Evolutionary conservation across 208 protist genomes (phyloP).

Genomic region (Trypanosoma boissoni): DNA sequence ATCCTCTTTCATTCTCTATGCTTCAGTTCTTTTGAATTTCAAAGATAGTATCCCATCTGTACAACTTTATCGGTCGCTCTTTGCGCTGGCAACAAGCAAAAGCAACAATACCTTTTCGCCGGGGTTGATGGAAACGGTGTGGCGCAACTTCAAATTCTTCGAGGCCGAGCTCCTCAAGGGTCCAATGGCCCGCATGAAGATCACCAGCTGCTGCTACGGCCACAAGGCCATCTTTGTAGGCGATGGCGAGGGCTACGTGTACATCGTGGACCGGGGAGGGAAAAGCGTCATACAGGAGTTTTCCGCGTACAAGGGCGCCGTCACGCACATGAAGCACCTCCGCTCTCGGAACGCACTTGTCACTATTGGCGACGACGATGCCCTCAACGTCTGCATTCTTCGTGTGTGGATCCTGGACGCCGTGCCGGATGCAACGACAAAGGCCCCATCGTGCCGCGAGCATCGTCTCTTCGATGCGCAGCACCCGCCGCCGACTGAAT

Average conservation of each 20-base stretch:
- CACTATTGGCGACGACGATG: conserved; percentile 79
- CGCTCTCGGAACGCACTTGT: conserved; percentile 53
- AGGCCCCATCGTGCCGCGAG: conserved; percentile 41
- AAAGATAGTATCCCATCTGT: too few species aligned
- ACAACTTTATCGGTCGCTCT: neutral
- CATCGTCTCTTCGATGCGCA: conserved; percentile 37
- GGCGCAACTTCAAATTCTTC: conserved; percentile 74
- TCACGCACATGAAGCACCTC: conserved; percentile 67
- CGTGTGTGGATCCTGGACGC: conserved; percentile 48
- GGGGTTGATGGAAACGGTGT: conserved; percentile 27
- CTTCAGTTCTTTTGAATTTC: too few species aligned
- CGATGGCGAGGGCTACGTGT: conserved; percentile 71
- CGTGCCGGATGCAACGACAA: conserved; percentile 2
- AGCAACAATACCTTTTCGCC: neutral
- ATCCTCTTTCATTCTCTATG: too few species aligned
- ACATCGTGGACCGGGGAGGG: conserved; percentile 66
- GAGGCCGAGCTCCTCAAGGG: conserved; percentile 37
- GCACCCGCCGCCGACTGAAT: conserved; percentile 17
- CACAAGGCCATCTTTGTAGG: conserved; percentile 82
- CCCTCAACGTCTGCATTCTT: conserved; percentile 52
- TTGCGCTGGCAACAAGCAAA: neutral
- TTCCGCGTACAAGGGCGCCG: conserved; percentile 68
- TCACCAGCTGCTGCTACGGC: conserved; percentile 72
- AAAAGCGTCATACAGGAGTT: conserved; percentile 35
- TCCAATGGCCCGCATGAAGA: conserved; percentile 49